These are phyloP conservation scores for Metarhizium guizhouense DNA, from an alignment of 2,329 filamentous ascomycete species.

Conservation along the genomic window DNA sequence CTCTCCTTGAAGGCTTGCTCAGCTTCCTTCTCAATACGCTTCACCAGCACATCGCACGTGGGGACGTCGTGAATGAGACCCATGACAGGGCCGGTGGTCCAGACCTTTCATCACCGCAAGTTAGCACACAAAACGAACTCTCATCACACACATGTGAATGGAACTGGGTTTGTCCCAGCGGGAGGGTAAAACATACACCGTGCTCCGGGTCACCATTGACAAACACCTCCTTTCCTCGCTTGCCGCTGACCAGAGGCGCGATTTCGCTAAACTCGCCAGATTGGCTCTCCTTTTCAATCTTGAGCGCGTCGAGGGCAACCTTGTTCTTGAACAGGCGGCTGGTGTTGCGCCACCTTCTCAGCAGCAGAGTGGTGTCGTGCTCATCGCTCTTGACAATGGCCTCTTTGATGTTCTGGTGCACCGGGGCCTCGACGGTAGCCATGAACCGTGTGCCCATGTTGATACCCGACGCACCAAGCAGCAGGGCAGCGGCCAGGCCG, in stretches of 20 bases:
- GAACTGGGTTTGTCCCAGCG: not conserved
- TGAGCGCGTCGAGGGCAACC: slow-evolving; percentile 69
- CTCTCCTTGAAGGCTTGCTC: slow-evolving; percentile 55
- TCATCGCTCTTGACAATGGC: slow-evolving; percentile 82
- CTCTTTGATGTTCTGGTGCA: slow-evolving; percentile 90
- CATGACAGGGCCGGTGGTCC: slow-evolving; percentile 96
- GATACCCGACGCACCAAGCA: slow-evolving; percentile 83
- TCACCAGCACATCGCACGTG: slow-evolving; percentile 59
- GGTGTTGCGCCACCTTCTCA: slow-evolving; percentile 91
- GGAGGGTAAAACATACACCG: slow-evolving; percentile 53
- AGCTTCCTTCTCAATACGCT: slow-evolving; percentile 70
- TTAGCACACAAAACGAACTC: slow-evolving; percentile 2
- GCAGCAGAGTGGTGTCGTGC: slow-evolving; percentile 80
- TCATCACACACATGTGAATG: too few species aligned
- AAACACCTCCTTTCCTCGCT: slow-evolving; percentile 86
- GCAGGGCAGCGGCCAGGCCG: slow-evolving; percentile 82
- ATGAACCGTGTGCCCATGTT: slow-evolving; percentile 99
- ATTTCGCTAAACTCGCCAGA: slow-evolving; percentile 87
- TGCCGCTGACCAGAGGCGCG: slow-evolving; percentile 77
- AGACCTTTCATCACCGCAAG: slow-evolving; percentile 52
- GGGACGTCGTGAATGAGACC: slow-evolving; percentile 78
- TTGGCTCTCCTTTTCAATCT: slow-evolving; percentile 73
- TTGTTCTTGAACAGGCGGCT: slow-evolving; percentile 84
- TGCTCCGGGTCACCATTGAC: slow-evolving; percentile 83
- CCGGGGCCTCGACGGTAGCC: slow-evolving; percentile 87